Evolutionary conservation across 257 asterid species (phyloP), one percentile per base, ranked within the genome.

Genomic region (Henckelia pumila): DNA sequence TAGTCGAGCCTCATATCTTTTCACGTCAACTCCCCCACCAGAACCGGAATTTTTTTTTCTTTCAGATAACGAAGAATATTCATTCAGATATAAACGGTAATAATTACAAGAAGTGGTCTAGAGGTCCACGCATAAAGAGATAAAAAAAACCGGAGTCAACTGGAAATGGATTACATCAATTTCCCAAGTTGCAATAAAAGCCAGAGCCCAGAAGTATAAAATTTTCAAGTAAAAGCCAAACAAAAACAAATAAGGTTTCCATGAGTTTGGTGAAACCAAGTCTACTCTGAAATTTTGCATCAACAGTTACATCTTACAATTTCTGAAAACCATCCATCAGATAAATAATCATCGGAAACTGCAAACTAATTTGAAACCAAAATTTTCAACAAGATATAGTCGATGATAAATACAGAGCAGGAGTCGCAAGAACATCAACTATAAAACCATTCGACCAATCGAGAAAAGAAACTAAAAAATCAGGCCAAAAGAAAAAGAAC

Each of bases 401-500:
- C 47, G 0, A 8, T 62, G 28, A 58, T 56, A 22, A 55, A 47
- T 20, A 55, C 6, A 67, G 19, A 6, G 24, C 14, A 21, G 47
- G 63, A 59, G 22, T 58, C 17, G 19, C 59, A 22, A 16, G 8
- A 75, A 6, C 7, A 32, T 52, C 13, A 53, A 47, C 8, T 47
- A 32, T 14, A 20, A 5, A 14, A 22, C 53, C 7, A 60, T 29
- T 29, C 6, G 13, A 4, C 70, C 44, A 58, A 32, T 35, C 17
- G n/a, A n/a, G n/a, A n/a, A n/a, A n/a, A n/a, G n/a, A n/a, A n/a
- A n/a, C n/a, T n/a, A n/a, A 30, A 67, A 20, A 35, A 56, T 52
- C n/a, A 59, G 37, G 33, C 35, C 65, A 21, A 50, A 30, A 59
- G 16, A 30, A 63, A 63, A 79, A 35, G 52, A 13, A 69, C 26